Percentiles rank a stretch among this genome's conserved stretches.
Evolutionary conservation across 2,329 filamentous ascomycete species (phyloP).

Genomic region (Colletotrichum agaves): DNA sequence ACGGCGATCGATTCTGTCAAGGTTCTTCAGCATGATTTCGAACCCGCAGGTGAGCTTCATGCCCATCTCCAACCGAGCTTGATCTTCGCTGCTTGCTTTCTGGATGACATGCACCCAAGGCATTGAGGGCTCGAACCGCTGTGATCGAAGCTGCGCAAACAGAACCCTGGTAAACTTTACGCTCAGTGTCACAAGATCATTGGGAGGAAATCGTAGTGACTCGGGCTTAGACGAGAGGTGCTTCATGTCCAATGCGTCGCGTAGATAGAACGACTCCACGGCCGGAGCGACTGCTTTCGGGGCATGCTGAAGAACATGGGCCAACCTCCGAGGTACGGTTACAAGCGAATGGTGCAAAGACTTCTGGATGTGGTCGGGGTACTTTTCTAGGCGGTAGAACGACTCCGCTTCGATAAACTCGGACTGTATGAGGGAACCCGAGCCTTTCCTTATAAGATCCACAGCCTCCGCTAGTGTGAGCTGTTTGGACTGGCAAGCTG

Average conservation of each 20-base stretch:
- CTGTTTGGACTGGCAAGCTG: constrained; percentile 45
- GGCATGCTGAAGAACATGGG: constrained; percentile 79
- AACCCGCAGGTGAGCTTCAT: constrained; percentile 94
- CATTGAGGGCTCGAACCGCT: constrained; percentile 77
- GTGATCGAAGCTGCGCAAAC: constrained; percentile 89
- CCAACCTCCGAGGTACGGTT: constrained; percentile 83
- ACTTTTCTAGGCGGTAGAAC: constrained; percentile 87
- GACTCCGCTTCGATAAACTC: constrained; percentile 85
- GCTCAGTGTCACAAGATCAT: constrained; percentile 82
- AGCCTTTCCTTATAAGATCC: constrained; percentile 64
- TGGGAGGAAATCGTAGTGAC: constrained; percentile 74
- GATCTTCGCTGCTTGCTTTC: constrained; percentile 41
- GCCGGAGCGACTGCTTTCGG: constrained; percentile 84
- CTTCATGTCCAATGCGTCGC: constrained; percentile 81
- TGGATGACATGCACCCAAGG: constrained; percentile 55
- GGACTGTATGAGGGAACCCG: constrained; percentile 74
- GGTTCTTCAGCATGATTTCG: constrained; percentile 82
- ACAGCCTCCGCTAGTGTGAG: constrained; percentile 75
- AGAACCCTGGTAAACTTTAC: constrained; percentile 88
- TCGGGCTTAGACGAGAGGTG: constrained; percentile 68
- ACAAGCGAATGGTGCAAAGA: constrained; percentile 81
- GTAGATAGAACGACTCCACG: constrained; percentile 90
- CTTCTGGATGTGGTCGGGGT: constrained; percentile 78
- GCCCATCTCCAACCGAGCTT: constrained; percentile 71
- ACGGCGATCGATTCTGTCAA: constrained; percentile 74